phyloP scores from a whole-genome alignment of 1,284 basidiomycete species.

The Cutaneotrichosporon sp. region DNA sequence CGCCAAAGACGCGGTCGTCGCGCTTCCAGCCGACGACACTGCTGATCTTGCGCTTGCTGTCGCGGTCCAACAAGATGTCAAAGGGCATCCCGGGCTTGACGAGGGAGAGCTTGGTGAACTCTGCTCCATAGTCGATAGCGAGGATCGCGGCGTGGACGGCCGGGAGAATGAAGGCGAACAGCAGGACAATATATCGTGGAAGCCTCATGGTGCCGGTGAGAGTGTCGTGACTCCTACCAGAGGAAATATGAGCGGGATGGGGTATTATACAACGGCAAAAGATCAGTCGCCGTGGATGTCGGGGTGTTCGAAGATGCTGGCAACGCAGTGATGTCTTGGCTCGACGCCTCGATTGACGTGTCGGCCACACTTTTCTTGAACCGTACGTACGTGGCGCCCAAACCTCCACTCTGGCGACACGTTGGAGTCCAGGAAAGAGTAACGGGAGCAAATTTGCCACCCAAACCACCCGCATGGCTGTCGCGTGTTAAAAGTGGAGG shows the following conservation, averaged over 20 bases:
- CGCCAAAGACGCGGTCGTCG: slow-evolving; percentile 79
- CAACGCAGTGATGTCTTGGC: neutral
- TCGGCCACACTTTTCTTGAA: too few relatives aligned
- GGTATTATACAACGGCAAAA: too few relatives aligned
- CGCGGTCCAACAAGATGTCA: slow-evolving; percentile 91
- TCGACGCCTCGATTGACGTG: too few relatives aligned
- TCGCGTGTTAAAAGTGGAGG: too few relatives aligned
- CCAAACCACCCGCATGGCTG: neutral
- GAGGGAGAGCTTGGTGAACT: slow-evolving; percentile 91
- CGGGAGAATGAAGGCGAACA: slow-evolving; percentile 36
- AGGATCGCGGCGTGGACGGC: slow-evolving; percentile 56
- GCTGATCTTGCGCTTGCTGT: slow-evolving; percentile 93
- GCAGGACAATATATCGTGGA: slow-evolving; percentile 17
- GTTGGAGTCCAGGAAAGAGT: too few relatives aligned
- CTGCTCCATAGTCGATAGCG: slow-evolving; percentile 92
- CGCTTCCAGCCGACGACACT: slow-evolving; percentile 82
- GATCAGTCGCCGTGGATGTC: neutral
- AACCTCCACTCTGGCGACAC: too few relatives aligned
- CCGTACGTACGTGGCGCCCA: too few relatives aligned
- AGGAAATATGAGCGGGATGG: neutral
- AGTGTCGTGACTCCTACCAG: neutral
- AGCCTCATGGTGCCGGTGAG: slow-evolving; percentile 19
- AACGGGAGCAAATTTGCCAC: too few relatives aligned
- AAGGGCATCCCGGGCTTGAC: slow-evolving; percentile 95
- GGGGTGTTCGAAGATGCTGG: neutral